Conservation (phyloP, 2,329 filamentous ascomycete genomes). For the Ascosphaera acerosa region DNA sequence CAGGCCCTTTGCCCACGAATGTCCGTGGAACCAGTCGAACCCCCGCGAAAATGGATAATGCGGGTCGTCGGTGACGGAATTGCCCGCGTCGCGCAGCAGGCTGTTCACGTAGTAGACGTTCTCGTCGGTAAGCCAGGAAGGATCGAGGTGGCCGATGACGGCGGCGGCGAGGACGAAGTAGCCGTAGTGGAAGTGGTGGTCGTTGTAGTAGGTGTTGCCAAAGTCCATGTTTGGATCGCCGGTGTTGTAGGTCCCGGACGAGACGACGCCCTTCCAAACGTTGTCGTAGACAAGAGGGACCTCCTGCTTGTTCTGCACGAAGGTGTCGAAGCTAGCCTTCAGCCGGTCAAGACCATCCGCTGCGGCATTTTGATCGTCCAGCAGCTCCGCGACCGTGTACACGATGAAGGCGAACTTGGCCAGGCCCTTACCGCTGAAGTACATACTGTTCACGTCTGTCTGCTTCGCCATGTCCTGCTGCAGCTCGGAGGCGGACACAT, state of each 20-base stretch:
- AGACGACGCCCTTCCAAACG: constrained; percentile 58
- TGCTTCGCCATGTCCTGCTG: constrained; percentile 49
- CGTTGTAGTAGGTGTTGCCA: constrained; percentile 57
- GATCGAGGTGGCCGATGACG: constrained; percentile 55
- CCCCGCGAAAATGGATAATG: constrained; percentile 59
- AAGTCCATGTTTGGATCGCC: constrained; percentile 53
- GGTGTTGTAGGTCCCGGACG: constrained; percentile 43
- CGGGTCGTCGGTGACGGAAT: constrained; percentile 42
- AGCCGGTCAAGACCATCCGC: constrained; percentile 33
- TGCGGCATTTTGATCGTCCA: constrained; percentile 32
- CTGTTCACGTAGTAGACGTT: constrained; percentile 65
- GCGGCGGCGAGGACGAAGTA: constrained; percentile 79
- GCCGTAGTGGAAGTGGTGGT: constrained; percentile 41
- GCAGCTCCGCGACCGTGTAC: constrained; percentile 37
- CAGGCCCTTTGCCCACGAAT: constrained; percentile 58
- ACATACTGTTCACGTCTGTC: constrained; percentile 62
- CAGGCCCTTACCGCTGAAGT: constrained; percentile 69
- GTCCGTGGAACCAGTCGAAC: constrained; percentile 89
- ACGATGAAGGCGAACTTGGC: constrained; percentile 51
- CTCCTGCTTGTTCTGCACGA: constrained; percentile 40
- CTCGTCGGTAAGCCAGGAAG: constrained; percentile 36
- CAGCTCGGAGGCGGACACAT: constrained; percentile 45
- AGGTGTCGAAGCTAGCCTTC: constrained; percentile 39
- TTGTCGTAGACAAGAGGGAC: constrained; percentile 31
- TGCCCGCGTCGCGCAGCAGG: constrained; percentile 61